Base-by-base conservation (phyloP, 1,284 basidiomycete species). In the Irpex rosettiformis region DNA sequence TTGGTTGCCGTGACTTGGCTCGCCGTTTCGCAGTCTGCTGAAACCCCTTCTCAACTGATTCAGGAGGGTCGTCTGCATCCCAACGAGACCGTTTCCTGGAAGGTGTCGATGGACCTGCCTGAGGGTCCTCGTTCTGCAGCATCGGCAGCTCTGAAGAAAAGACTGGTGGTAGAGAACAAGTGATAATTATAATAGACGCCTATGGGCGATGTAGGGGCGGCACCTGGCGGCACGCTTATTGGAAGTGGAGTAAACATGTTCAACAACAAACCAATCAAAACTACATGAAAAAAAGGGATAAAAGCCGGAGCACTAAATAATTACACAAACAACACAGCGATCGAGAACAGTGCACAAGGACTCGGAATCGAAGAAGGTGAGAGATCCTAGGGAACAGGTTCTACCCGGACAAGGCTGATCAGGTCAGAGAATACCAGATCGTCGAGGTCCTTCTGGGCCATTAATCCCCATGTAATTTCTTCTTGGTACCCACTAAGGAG, bases 401-500 rank as follows among this genome's bases (percentile, higher is more conserved):
- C 54, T 18, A 91, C 80, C 61, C 91, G 76, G 42, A 84, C 80
- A 53, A 93, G 73, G 67, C 88, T 91, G 64, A 91, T 88, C 73
- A 93, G 68, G 72, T 92, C 91, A 30, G 78, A 72, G 66, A 92
- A 92, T 78, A 88, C 79, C 18, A 84, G 75, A 28, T 80, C 79
- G 69, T 93, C 91, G 48, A 90, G 49, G 43, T 89, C 88, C 47
- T 82, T 76, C 65, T 80, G 73, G 77, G 86, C 79, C 75, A 91
- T 75, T 64, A 92, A 71, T 45, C 84, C 82, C 82, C 84, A 86
- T 54, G 87, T 76, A 22, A 87, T 74, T 52, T 77, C 73, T 58
- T 90, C 88, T 60, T 84, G 81, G 66, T 88, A 80, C n/a, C 83
- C 83, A 52, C 88, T 89, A 54, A 94, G 76, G 66, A 93, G 75